A percentile compares a stretch with the other conserved stretches of the same genome.
Evolutionary conservation across 352 stramenopile species (phyloP).

Genomic region (Sclerospora graminicola): DNA sequence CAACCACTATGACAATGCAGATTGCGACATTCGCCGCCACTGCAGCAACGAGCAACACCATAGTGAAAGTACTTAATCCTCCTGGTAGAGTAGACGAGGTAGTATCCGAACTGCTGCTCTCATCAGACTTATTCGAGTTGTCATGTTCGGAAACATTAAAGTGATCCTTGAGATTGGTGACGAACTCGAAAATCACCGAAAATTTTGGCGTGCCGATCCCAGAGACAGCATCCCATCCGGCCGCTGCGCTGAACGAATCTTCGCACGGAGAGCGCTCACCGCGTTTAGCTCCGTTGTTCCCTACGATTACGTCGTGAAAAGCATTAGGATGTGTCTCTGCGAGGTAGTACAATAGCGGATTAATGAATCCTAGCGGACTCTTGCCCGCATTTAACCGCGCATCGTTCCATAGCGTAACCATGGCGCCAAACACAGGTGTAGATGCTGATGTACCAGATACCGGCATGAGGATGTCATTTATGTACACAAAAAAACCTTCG

Average conservation of each 20-base stretch:
- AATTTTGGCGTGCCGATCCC: constrained; percentile 85
- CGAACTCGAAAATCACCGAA: constrained; percentile 42
- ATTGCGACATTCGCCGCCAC: constrained; percentile 26
- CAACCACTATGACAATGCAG: constrained; percentile 24
- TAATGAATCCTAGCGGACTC: constrained; percentile 77
- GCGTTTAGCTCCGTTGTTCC: constrained; percentile 67
- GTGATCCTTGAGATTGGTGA: constrained; percentile 36
- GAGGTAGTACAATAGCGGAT: constrained; percentile 78
- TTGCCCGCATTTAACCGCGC: constrained; percentile 70
- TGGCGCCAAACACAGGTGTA: constrained; percentile 71
- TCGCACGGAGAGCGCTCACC: constrained; percentile 34
- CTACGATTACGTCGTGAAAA: constrained; percentile 83
- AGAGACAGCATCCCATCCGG: constrained; percentile 84
- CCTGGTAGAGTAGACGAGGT: not conserved
- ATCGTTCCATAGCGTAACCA: constrained; percentile 87
- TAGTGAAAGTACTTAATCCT: constrained; percentile 26
- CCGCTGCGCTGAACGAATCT: constrained; percentile 71
- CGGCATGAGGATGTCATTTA: constrained; percentile 31
- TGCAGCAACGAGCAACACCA: constrained; percentile 22
- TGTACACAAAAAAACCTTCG: constrained; percentile 50
- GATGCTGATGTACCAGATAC: constrained; percentile 83
- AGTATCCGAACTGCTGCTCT: constrained; percentile 7
- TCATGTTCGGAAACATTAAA: constrained; percentile 31
- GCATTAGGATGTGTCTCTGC: constrained; percentile 34
- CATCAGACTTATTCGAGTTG: constrained; percentile 3